Evolutionary conservation across 345 rosid species (phyloP), one percentile per base, ranked within the genome.

Genomic region (Dipteronia sinensis): DNA sequence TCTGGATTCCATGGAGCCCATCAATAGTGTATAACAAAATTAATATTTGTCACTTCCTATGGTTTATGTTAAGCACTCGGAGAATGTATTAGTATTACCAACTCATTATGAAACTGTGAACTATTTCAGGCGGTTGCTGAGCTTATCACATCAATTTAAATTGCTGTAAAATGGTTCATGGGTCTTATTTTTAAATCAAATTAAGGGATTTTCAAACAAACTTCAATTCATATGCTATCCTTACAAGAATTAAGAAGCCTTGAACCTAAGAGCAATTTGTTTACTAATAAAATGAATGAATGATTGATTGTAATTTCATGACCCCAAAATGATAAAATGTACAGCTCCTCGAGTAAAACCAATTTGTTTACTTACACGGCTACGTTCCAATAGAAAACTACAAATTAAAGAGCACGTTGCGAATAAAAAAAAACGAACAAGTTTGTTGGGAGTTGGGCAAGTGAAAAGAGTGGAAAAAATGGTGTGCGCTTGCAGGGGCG

Each of bases 401-500:
- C 46, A 42, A 42, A 8, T 42, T 42, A 42, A 7, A 8, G 46
- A 42, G 46, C 46, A 42, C 11, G 11, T 42, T 42, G 11, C 1
- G 10, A 42, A 46, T 42, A 42, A 46, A 46, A 10, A 5, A 15
- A 51, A 53, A 4, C 1, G 16, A 51, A 51, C 56, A 51, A 51
- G 58, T 46, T 46, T 46, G 12, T 2, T 46, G 12, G 49, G 49
- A 2, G 15, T 10, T 46, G 49, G 49, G 49, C 0, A 53, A 4
- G n/a, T 16, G 58, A n/a, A 56, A 53, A 42, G 46, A 42, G 46
- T 8, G 46, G 46, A 42, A 47, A 56, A 64, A 19, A 84, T 82
- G 85, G 76, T 65, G 38, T 84, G 79, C 74, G 59, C 58, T 75
- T 63, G 73, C 81, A 29, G 71, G 56, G 70, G 80, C 72, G 67